Evolutionary conservation across 176 grass and related monocot species (phyloP).

Genomic region (Sorghum bicolor): DNA sequence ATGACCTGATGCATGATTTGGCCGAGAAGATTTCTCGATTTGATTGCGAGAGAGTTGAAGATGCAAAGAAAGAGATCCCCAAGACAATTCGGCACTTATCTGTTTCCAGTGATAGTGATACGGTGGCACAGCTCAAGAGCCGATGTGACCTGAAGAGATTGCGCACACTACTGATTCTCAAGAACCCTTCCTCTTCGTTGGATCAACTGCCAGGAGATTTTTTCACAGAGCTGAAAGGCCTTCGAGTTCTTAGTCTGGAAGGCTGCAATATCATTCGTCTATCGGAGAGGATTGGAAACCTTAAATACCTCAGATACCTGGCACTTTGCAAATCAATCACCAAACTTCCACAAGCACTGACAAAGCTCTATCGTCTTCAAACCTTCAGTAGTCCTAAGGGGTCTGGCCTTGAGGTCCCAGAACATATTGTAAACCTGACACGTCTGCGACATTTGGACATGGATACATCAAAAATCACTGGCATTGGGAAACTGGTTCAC

Average conservation of each 20-base stretch:
- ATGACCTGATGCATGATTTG: slow-evolving; percentile 52
- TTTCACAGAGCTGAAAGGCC: slow-evolving; percentile 24
- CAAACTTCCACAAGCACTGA: slow-evolving; percentile 35
- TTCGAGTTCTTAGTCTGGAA: slow-evolving; percentile 47
- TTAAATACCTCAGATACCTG: slow-evolving; percentile 46
- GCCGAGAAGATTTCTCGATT: slow-evolving; percentile 19
- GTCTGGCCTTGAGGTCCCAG: slow-evolving; percentile 12
- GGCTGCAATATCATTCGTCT: slow-evolving; percentile 7
- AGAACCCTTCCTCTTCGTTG: slow-evolving; percentile 25
- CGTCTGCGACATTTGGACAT: slow-evolving; percentile 44
- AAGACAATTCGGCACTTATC: slow-evolving; percentile 36
- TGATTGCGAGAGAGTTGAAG: slow-evolving; percentile 38
- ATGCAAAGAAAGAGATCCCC: background rate
- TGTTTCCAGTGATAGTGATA: slow-evolving; percentile 24
- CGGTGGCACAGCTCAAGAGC: background rate
- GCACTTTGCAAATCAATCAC: slow-evolving; percentile 36
- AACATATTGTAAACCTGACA: slow-evolving; percentile 30
- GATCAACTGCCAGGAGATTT: slow-evolving; percentile 26
- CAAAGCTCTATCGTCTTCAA: slow-evolving; percentile 45
- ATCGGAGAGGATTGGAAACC: slow-evolving; percentile 1
- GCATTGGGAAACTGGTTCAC: slow-evolving; percentile 33
- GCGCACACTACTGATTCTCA: slow-evolving; percentile 37
- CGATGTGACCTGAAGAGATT: slow-evolving; percentile 8
- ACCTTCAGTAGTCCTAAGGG: slow-evolving; percentile 39
- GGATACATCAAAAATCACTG: slow-evolving; percentile 36